Base-by-base conservation (phyloP, 192 early-diverging fungal species). In the Linnemannia zychae region DNA sequence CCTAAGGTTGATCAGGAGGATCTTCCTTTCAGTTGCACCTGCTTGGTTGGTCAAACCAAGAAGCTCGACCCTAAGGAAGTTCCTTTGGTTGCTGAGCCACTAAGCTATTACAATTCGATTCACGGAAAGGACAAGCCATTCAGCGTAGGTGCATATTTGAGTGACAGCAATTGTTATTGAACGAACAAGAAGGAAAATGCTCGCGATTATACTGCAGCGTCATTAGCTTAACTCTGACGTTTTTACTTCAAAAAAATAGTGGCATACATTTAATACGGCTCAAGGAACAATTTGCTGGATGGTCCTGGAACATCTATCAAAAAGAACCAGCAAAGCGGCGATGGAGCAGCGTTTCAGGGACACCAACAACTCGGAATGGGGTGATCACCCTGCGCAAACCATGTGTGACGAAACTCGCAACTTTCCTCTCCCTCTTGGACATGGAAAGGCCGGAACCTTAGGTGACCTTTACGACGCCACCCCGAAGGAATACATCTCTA, bases 61-160 rank as follows among this genome's bases (percentile, higher is more conserved):
- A 4, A 31, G 2, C 31, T 76, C 38, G 75, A 76, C 31, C 75
- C 75, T 7, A 28, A 34, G 31, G 46, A 67, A 12, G 67, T 38
- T 37, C 75, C 74, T 20, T 3, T 22, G 34, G 7, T 74, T 31
- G 24, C 6, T 4, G 31, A 50, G 31, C 9, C 47, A 2, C 9
- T 31, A 5, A 17, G 24, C 7, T 5, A 37, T 7, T 74, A 60
- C 52, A 48, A 65, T 44, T 6, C 40, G 40, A 36, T 46, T 17
- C 31, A 44, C 24, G 72, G 72, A n/a, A 34, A 74, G 7, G 31
- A 75, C 22, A 75, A 67, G 74, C 74, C 74, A 1, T 75, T 47
- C 74, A 40, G 20, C 5, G 74, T 75, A 75, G 47, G 63, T 7
- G 18, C 0, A 9, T 22, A 1, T 34, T 74, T 20, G 34, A 36